A percentile compares a stretch with the other conserved stretches of the same genome.
phyloP scores from a whole-genome alignment of 2,329 filamentous ascomycete genomes.

The Diplodia scrobiculata region DNA sequence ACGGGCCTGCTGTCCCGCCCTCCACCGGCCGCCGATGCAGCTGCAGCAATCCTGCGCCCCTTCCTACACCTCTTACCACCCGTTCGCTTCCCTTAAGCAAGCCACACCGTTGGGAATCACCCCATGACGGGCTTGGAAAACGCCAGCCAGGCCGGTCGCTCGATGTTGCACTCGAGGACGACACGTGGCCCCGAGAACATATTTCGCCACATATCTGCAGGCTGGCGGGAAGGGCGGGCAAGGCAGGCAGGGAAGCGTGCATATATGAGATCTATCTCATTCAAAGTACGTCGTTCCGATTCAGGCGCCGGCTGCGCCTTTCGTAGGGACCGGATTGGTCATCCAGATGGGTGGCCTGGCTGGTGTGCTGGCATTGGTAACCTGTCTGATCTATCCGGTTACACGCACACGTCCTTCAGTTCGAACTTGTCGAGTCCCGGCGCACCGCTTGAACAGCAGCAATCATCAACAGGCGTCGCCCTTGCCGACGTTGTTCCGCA shows the following conservation, averaged over 20 bases:
- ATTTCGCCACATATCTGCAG: conserved; percentile 14
- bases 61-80: not conserved
- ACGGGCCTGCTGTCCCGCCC: conserved; percentile 7
- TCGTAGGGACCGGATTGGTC: not conserved
- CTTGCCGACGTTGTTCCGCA: not conserved
- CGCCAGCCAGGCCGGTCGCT: not conserved
- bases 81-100: conserved; percentile 8
- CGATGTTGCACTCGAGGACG: conserved; percentile 9
- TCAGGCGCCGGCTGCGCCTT: conserved; percentile 8
- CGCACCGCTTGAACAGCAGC: not conserved
- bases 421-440: not conserved
- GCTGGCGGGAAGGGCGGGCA: not conserved
- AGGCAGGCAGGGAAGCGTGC: conserved; percentile 7
- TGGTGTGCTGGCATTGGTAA: not conserved
- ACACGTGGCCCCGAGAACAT: conserved; percentile 11
- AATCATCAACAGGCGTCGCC: not conserved
- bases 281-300: conserved; percentile 3
- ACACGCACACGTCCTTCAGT: not conserved
- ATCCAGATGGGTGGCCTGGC: not conserved
- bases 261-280: conserved; percentile 25
- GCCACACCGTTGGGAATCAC: conserved; percentile 7
- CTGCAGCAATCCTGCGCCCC: conserved; percentile 7
- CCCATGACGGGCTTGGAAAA: not conserved
- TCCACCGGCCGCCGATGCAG: conserved; percentile 2
- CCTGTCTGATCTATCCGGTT: not conserved